These are phyloP conservation scores for Aristolochia californica DNA, from an alignment of 164 flowering plant genomes.

Conservation along the genomic window DNA sequence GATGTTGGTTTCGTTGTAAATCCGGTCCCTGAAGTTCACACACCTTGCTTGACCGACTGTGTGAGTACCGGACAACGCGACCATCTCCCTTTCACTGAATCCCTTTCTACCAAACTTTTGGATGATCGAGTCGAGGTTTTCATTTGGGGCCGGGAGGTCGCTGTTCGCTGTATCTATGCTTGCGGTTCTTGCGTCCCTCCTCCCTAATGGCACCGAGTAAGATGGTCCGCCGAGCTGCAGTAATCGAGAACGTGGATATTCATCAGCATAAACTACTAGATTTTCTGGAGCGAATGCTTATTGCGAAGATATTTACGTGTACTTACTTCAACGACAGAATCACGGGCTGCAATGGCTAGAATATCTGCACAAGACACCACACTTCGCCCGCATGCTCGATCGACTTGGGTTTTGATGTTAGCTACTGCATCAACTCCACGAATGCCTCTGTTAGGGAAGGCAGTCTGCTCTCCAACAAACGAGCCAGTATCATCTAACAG, in stretches of 20 bases:
- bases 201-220: conserved; percentile 30
- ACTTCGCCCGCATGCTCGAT: conserved; percentile 14
- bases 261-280: background rate
- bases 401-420: conserved; percentile 15
- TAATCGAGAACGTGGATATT: background rate
- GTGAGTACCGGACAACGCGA: conserved; percentile 43
- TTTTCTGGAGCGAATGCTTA: background rate
- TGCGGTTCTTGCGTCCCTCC: conserved; percentile 37
- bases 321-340: conserved; percentile 16
- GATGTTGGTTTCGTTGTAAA: conserved; percentile 30
- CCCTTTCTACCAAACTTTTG: conserved; percentile 19
- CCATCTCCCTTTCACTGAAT: conserved; percentile 26
- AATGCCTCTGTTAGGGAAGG: conserved; percentile 1
- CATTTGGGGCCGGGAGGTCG: conserved; percentile 19
- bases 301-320: background rate
- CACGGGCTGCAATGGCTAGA: conserved; percentile 23
- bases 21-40: conserved; percentile 15
- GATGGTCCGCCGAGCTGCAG: conserved; percentile 33
- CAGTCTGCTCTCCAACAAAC: conserved; percentile 11
- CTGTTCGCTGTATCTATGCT: conserved; percentile 16
- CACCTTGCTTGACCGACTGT: conserved; percentile 35
- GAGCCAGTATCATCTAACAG: conserved; percentile 11
- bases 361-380: conserved; percentile 29
- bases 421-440: conserved; percentile 17
- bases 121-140: conserved; percentile 13